Percentiles rank a stretch among this genome's conserved stretches.
Evolutionary conservation across 129 eudicot genomes (phyloP).

Genomic region (Escallonia herrerae): DNA sequence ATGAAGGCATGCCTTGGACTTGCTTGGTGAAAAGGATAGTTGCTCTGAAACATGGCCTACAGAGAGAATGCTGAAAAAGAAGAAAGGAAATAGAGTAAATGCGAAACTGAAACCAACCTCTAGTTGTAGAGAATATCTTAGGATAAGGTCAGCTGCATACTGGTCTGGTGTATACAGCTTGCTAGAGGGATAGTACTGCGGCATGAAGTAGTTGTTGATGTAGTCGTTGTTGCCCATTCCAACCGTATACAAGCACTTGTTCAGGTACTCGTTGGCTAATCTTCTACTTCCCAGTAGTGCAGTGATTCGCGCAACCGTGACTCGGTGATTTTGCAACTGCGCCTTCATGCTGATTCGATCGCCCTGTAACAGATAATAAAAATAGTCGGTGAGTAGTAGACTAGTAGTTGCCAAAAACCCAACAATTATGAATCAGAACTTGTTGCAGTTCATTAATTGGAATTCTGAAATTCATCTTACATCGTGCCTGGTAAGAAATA

Average conservation of each 20-base stretch:
- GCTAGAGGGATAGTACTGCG: slow-evolving; percentile 20
- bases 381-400: neutral
- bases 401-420: too few species aligned
- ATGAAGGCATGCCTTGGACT: too few species aligned
- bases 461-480: too few species aligned
- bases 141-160: slow-evolving; percentile 32
- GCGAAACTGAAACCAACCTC: slow-evolving; percentile 9
- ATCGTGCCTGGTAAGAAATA: too few species aligned
- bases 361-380: slow-evolving; percentile 23
- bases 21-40: neutral
- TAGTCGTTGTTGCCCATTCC: slow-evolving; percentile 54
- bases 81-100: neutral
- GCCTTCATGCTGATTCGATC: slow-evolving; percentile 14
- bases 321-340: slow-evolving; percentile 32
- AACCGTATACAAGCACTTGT: slow-evolving; percentile 36
- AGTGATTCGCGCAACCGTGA: slow-evolving; percentile 12
- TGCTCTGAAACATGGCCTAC: neutral
- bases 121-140: slow-evolving; percentile 28
- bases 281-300: slow-evolving; percentile 14
- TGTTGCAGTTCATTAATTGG: neutral
- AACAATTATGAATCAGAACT: neutral
- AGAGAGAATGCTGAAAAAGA: neutral
- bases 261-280: slow-evolving; percentile 19
- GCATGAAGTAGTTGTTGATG: slow-evolving; percentile 43
- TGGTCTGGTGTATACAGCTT: slow-evolving; percentile 10